Percentiles rank a stretch among this genome's conserved stretches.
These are phyloP conservation scores for Pseudonitzschia delicatissima DNA, from an alignment of 108 stramenopile species.

Conservation along the genomic window DNA sequence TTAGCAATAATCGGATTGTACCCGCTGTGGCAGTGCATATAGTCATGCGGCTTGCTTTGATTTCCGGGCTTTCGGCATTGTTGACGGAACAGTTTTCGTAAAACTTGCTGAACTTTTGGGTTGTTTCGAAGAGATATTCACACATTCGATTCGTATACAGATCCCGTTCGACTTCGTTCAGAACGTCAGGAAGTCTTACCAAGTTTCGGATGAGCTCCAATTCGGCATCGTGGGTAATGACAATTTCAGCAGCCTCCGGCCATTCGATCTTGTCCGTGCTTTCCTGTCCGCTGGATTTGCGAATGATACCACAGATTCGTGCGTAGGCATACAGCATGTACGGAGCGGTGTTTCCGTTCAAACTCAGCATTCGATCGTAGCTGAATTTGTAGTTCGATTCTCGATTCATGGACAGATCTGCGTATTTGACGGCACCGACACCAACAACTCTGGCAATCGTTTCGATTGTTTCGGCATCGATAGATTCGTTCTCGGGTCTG, in stretches of 20 bases:
- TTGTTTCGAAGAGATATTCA: slow-evolving; percentile 91
- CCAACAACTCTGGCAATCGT: slow-evolving; percentile 83
- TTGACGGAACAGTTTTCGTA: slow-evolving; percentile 91
- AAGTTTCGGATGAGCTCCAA: slow-evolving; percentile 88
- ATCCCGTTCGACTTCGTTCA: slow-evolving; percentile 85
- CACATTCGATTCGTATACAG: slow-evolving; percentile 93
- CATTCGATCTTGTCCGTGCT: slow-evolving; percentile 45
- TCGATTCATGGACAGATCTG: slow-evolving; percentile 96
- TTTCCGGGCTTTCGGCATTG: slow-evolving; percentile 71
- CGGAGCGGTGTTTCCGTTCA: slow-evolving; percentile 98
- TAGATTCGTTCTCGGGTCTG: slow-evolving; percentile 42
- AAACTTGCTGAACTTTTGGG: slow-evolving; percentile 88
- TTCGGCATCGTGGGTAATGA: slow-evolving; percentile 84
- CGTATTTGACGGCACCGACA: slow-evolving; percentile 98
- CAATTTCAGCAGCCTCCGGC: slow-evolving; percentile 70
- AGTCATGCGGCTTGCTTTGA: slow-evolving; percentile 81
- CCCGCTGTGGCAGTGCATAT: slow-evolving; percentile 91
- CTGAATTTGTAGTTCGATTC: slow-evolving; percentile 96
- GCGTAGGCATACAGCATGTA: slow-evolving; percentile 99
- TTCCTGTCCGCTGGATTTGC: slow-evolving; percentile 84
- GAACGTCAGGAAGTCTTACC: slow-evolving; percentile 69
- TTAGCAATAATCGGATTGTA: slow-evolving; percentile 78
- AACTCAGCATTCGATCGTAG: slow-evolving; percentile 97
- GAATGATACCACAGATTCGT: slow-evolving; percentile 90
- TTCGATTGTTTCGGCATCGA: slow-evolving; percentile 51